These are phyloP conservation scores for Ramularia endophylla DNA, from an alignment of 2,329 filamentous ascomycete genomes.

Conservation along the genomic window DNA sequence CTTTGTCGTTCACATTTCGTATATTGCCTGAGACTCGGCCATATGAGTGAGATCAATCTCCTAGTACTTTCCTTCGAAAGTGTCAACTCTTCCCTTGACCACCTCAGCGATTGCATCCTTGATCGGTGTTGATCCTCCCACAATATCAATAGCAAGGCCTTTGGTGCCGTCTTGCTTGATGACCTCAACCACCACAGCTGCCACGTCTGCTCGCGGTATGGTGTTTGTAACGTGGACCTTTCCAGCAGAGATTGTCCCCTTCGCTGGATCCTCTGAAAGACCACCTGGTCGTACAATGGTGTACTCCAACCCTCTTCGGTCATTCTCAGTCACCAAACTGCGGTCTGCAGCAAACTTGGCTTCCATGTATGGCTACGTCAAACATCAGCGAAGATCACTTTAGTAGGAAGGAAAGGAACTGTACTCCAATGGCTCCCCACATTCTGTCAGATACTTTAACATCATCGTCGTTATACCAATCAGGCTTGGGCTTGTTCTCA, in stretches of 20 bases:
- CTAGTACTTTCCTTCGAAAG: conserved; percentile 31
- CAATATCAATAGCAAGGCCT: conserved; percentile 40
- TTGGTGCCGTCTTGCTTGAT: conserved; percentile 44
- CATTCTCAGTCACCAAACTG: conserved; percentile 36
- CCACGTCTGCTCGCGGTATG: conserved; percentile 55
- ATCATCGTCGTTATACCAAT: conserved; percentile 41
- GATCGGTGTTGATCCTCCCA: conserved; percentile 37
- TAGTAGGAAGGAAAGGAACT: not conserved
- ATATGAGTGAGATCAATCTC: no score
- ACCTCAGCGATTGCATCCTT: conserved; percentile 37
- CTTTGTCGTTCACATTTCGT: no score
- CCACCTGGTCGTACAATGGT: conserved; percentile 42
- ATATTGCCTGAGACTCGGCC: no score
- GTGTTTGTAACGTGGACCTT: conserved; percentile 34
- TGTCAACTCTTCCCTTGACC: conserved; percentile 31
- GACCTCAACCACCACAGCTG: conserved; percentile 51
- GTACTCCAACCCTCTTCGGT: conserved; percentile 36
- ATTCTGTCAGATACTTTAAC: conserved; percentile 31
- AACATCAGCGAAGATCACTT: not conserved
- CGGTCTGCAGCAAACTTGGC: conserved; percentile 42
- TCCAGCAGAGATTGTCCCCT: conserved; percentile 38
- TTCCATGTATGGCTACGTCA: conserved; percentile 30
- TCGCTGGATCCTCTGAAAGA: conserved; percentile 43
- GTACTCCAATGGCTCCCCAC: conserved; percentile 34
- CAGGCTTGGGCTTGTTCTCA: conserved; percentile 33